These are phyloP conservation scores for Fusarium odoratissimum DNA, from an alignment of 2,329 filamentous ascomycete genomes.

Conservation along the genomic window DNA sequence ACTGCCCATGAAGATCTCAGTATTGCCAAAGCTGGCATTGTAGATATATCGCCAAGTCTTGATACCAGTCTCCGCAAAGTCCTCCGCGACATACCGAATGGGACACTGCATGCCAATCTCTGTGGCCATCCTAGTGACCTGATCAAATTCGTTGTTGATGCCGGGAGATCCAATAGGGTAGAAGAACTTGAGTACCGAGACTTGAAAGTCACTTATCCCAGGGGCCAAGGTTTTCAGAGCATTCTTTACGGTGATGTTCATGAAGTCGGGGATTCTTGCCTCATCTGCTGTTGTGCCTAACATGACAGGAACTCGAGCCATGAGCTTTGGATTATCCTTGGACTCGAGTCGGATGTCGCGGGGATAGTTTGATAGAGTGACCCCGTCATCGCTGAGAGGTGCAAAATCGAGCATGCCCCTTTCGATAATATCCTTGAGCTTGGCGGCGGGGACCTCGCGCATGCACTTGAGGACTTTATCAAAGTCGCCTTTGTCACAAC, in stretches of 20 bases:
- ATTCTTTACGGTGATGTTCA: not conserved
- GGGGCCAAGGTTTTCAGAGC: not conserved
- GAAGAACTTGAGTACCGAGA: slow-evolving; percentile 9
- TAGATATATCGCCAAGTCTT: slow-evolving; percentile 59
- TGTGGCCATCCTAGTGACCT: slow-evolving; percentile 31
- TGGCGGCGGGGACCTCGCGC: slow-evolving; percentile 28
- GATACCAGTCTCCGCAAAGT: slow-evolving; percentile 49
- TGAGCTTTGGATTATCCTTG: not conserved
- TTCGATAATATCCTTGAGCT: slow-evolving; percentile 34
- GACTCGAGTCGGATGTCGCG: slow-evolving; percentile 29
- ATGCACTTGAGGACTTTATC: slow-evolving; percentile 37
- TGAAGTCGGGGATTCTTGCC: slow-evolving; percentile 21
- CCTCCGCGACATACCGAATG: slow-evolving; percentile 42
- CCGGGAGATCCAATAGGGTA: slow-evolving; percentile 33
- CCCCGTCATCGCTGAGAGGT: slow-evolving; percentile 37
- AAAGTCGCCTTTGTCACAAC: slow-evolving; percentile 15
- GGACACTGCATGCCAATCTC: slow-evolving; percentile 42
- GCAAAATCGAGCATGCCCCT: slow-evolving; percentile 33
- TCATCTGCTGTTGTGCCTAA: slow-evolving; percentile 42
- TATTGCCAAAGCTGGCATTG: slow-evolving; percentile 61
- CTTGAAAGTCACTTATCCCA: not conserved
- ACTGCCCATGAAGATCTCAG: slow-evolving; percentile 50
- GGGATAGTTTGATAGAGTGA: slow-evolving; percentile 36
- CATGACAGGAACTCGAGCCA: slow-evolving; percentile 43
- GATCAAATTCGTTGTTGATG: slow-evolving; percentile 33